Evolutionary conservation across 2,329 filamentous ascomycete species (phyloP).

Genomic region (Aspergillus sp.): DNA sequence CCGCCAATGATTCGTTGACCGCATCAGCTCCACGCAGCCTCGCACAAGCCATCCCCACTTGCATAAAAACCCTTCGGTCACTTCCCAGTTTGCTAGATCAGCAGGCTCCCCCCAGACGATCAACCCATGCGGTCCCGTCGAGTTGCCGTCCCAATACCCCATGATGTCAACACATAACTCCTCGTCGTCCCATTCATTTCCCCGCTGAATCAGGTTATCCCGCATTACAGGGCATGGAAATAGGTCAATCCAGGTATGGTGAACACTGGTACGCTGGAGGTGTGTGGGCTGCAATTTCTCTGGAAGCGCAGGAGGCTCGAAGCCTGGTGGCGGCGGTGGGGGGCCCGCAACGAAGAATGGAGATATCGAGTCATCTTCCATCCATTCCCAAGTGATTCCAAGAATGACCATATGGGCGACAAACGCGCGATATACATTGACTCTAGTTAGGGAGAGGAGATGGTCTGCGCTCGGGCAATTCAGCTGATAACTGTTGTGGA

Average conservation of each 20-base stretch:
- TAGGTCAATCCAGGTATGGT: conserved; percentile 45
- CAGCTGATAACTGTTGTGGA: background rate
- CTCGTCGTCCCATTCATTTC: conserved; percentile 34
- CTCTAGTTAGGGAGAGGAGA: conserved; percentile 3
- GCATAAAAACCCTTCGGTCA: conserved; percentile 44
- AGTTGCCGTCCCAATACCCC: conserved; percentile 22
- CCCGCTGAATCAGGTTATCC: conserved; percentile 41
- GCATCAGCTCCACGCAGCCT: conserved; percentile 11
- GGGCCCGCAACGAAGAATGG: conserved; percentile 21
- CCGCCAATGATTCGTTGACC: conserved; percentile 17
- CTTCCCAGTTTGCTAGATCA: conserved; percentile 50
- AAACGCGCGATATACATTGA: conserved; percentile 10
- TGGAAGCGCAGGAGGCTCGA: conserved; percentile 21
- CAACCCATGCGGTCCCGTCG: conserved; percentile 27
- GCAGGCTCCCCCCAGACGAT: conserved; percentile 53
- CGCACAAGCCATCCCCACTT: conserved; percentile 42
- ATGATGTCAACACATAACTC: conserved; percentile 44
- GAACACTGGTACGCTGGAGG: conserved; percentile 39
- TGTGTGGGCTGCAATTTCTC: conserved; percentile 39
- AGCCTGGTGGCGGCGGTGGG: background rate
- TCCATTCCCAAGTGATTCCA: conserved; percentile 14
- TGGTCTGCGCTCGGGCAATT: conserved; percentile 1
- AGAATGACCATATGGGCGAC: conserved; percentile 1
- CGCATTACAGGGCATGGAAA: conserved; percentile 38
- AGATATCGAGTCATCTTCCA: conserved; percentile 30